phyloP scores from a whole-genome alignment of 1,284 basidiomycete genomes.

The Papiliotrema laurentii region DNA sequence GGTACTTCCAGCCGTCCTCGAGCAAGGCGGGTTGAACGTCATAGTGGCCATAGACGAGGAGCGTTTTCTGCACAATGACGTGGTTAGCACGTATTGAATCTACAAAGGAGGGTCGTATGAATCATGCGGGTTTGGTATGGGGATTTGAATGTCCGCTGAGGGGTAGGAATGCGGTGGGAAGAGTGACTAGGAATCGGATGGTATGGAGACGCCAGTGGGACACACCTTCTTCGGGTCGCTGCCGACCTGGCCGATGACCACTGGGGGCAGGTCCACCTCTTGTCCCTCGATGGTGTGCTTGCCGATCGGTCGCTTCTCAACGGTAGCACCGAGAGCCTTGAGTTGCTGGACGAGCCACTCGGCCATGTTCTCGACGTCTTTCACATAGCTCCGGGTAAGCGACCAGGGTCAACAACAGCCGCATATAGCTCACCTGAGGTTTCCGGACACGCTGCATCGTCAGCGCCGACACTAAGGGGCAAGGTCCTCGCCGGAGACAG shows the following conservation, averaged over 20 bases:
- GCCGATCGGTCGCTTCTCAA: constrained; percentile 69
- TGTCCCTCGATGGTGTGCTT: constrained; percentile 74
- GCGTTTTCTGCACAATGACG: constrained; percentile 61
- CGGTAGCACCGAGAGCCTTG: constrained; percentile 67
- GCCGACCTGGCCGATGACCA: constrained; percentile 78
- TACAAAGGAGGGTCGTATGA: constrained; percentile 8
- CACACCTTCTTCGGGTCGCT: constrained; percentile 66
- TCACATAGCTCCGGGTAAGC: constrained; percentile 62
- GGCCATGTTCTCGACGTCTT: constrained; percentile 77
- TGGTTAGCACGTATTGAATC: constrained; percentile 7
- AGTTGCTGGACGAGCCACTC: constrained; percentile 71
- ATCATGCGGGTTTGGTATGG: not conserved
- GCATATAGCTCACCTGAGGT: constrained; percentile 34
- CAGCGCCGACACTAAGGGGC: not conserved
- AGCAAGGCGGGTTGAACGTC: constrained; percentile 53
- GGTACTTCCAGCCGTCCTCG: constrained; percentile 86
- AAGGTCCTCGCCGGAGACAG: not conserved
- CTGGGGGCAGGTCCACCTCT: constrained; percentile 74
- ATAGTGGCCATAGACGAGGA: constrained; percentile 87
- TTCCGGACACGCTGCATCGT: constrained; percentile 45
- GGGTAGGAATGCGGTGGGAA: not conserved
- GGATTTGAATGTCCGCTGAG: too few relatives aligned
- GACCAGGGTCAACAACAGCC: constrained; percentile 37
- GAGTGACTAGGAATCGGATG: not conserved
- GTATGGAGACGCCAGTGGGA: not conserved